A percentile compares a stretch with the other conserved stretches of the same genome.
Evolutionary conservation across 2,329 filamentous ascomycete species (phyloP).

Genomic region (Fusarium redolens): DNA sequence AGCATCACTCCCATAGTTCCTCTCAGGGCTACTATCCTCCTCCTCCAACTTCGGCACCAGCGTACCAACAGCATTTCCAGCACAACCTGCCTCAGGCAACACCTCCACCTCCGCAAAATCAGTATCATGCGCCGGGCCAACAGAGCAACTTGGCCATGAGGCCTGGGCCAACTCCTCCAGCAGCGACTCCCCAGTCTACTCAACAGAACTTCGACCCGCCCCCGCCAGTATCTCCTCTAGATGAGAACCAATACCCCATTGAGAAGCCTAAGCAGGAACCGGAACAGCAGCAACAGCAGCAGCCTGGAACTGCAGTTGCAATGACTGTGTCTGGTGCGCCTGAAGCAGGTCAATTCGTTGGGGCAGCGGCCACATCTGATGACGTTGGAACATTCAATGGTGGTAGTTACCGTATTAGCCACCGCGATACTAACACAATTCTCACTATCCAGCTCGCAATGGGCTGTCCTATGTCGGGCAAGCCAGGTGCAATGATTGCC

Average conservation of each 20-base stretch:
- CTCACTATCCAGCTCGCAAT: constrained; percentile 90
- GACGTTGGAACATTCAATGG: constrained; percentile 98
- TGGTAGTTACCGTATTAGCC: constrained; percentile 91
- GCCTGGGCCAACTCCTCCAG: constrained; percentile 37
- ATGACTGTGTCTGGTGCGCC: constrained; percentile 55
- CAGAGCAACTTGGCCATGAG: constrained; percentile 34
- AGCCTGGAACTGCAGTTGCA: constrained; percentile 45
- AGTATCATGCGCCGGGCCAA: constrained; percentile 43
- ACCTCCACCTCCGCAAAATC: constrained; percentile 32
- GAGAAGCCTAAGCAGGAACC: constrained; percentile 46
- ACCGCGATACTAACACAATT: constrained; percentile 90
- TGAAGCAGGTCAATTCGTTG: constrained; percentile 68
- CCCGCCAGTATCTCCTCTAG: constrained; percentile 40
- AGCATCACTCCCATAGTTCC: constrained; percentile 39
- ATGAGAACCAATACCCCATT: constrained; percentile 39
- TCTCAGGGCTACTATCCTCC: constrained; percentile 36
- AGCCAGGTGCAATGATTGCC: constrained; percentile 91
- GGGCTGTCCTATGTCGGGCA: constrained; percentile 83
- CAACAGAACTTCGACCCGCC: constrained; percentile 46
- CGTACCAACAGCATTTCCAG: constrained; percentile 40
- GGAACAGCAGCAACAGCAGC: constrained; percentile 38
- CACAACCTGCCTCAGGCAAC: constrained; percentile 43
- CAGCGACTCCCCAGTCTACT: constrained; percentile 36
- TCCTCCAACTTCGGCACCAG: constrained; percentile 37
- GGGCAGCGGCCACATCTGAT: constrained; percentile 73